These are phyloP conservation scores for Fusarium zealandicum DNA, from an alignment of 2,329 filamentous ascomycete genomes.

Conservation along the genomic window DNA sequence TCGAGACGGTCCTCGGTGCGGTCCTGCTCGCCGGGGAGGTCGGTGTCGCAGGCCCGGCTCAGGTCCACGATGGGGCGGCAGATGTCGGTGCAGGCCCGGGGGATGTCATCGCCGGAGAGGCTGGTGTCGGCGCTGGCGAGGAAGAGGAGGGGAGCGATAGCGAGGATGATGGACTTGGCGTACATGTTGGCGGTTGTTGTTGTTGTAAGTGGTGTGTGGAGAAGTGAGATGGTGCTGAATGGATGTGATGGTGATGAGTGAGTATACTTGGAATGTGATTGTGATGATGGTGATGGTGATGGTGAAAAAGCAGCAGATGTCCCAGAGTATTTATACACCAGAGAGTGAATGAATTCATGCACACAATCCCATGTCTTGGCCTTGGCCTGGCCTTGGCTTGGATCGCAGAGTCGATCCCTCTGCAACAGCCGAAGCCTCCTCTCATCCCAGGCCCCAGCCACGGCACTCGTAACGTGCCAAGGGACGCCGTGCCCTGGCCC, in stretches of 20 bases:
- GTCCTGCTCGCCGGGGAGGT: slow-evolving; percentile 42
- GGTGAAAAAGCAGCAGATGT: not conserved
- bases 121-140: slow-evolving; percentile 45
- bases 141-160: slow-evolving; percentile 41
- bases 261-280: not conserved
- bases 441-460: not conserved
- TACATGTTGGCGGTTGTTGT: slow-evolving; percentile 43
- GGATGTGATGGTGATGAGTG: not conserved
- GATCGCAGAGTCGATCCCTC: not conserved
- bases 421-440: slow-evolving; percentile 27
- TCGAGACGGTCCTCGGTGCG: slow-evolving; percentile 48
- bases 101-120: slow-evolving; percentile 47
- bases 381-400: no score
- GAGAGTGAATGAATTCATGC: not conserved
- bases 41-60: slow-evolving; percentile 47
- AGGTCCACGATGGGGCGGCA: slow-evolving; percentile 48
- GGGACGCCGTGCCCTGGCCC: no score
- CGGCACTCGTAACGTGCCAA: no score
- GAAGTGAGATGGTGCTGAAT: not conserved
- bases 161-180: slow-evolving; percentile 41
- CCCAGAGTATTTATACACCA: slow-evolving; percentile 17
- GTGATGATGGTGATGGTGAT: not conserved
- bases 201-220: not conserved
- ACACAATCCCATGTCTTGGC: slow-evolving; percentile 17
- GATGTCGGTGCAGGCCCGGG: slow-evolving; percentile 46